phyloP scores from a whole-genome alignment of 2,329 filamentous ascomycete genomes.

The Alternaria novae-zelandiae region DNA sequence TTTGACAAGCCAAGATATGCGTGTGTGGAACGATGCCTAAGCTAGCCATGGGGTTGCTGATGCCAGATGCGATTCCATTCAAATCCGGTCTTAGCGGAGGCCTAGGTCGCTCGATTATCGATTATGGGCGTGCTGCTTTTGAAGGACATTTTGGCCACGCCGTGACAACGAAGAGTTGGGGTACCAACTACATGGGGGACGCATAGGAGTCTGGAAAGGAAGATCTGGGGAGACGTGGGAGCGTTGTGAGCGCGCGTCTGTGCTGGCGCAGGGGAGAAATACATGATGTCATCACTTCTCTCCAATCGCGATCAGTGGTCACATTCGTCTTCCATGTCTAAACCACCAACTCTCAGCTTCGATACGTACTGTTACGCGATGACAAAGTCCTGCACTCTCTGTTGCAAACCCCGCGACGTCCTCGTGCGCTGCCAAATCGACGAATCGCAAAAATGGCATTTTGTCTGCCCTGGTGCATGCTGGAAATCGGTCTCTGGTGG shows the following conservation, averaged over 20 bases:
- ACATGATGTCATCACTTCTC: constrained; percentile 18
- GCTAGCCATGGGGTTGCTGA: too few species aligned
- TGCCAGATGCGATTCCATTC: too few species aligned
- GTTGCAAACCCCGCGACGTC: constrained; percentile 45
- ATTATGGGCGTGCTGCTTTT: background rate
- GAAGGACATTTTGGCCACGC: background rate
- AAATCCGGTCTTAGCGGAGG: too few species aligned
- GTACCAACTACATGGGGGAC: background rate
- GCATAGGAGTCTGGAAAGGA: background rate
- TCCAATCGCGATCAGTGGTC: background rate
- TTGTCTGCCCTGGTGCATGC: constrained; percentile 53
- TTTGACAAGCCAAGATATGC: too few species aligned
- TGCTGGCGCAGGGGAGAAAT: background rate
- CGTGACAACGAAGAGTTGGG: background rate
- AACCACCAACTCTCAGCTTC: background rate
- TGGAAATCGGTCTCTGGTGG: constrained; percentile 55
- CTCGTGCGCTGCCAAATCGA: constrained; percentile 55
- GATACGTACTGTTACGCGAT: constrained; percentile 5
- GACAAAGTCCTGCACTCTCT: constrained; percentile 52
- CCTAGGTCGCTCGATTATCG: too few species aligned
- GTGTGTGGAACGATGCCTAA: too few species aligned
- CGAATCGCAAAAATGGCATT: constrained; percentile 49
- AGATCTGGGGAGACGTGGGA: background rate
- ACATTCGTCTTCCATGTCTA: background rate
- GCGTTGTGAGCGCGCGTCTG: background rate